Percentiles rank a stretch among this genome's conserved stretches.
These are phyloP conservation scores for Globisporangium megalacanthum DNA, from an alignment of 352 stramenopile species.

Conservation along the genomic window DNA sequence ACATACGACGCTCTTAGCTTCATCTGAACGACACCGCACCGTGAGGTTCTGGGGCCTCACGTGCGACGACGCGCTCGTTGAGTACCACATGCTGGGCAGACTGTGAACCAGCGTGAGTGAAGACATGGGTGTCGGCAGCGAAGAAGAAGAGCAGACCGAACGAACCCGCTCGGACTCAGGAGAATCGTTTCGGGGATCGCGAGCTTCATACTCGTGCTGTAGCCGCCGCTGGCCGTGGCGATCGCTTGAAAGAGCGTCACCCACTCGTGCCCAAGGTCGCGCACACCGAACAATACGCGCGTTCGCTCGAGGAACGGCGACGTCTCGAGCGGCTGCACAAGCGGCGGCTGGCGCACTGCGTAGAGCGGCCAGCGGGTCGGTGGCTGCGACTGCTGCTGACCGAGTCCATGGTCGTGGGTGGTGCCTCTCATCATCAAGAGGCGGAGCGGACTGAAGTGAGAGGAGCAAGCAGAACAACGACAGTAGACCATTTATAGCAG, in stretches of 20 bases:
- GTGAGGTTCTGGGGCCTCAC: conserved; percentile 33
- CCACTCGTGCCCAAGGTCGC: conserved; percentile 56
- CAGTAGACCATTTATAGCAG: neutral
- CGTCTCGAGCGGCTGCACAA: conserved; percentile 41
- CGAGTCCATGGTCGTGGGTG: conserved; percentile 4
- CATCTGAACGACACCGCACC: conserved; percentile 12
- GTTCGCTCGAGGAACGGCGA: conserved; percentile 36
- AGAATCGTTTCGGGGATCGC: conserved; percentile 55
- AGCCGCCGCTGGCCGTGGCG: conserved; percentile 15
- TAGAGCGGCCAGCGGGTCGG: conserved; percentile 33
- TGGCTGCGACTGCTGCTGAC: neutral
- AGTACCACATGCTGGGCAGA: conserved; percentile 56
- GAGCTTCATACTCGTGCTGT: conserved; percentile 36
- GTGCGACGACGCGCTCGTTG: conserved; percentile 34
- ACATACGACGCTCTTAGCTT: no score
- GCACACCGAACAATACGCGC: conserved; percentile 17
- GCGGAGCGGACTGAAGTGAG: neutral
- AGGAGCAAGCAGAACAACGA: neutral
- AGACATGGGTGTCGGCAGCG: neutral
- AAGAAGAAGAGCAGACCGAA: neutral
- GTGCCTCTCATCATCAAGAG: neutral
- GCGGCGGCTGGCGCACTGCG: conserved; percentile 32
- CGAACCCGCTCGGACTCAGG: conserved; percentile 48
- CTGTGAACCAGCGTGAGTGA: conserved; percentile 16
- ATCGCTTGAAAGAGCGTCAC: conserved; percentile 50